Conservation (phyloP, 2,329 filamentous ascomycete genomes). For the Fusarium equiseti region DNA sequence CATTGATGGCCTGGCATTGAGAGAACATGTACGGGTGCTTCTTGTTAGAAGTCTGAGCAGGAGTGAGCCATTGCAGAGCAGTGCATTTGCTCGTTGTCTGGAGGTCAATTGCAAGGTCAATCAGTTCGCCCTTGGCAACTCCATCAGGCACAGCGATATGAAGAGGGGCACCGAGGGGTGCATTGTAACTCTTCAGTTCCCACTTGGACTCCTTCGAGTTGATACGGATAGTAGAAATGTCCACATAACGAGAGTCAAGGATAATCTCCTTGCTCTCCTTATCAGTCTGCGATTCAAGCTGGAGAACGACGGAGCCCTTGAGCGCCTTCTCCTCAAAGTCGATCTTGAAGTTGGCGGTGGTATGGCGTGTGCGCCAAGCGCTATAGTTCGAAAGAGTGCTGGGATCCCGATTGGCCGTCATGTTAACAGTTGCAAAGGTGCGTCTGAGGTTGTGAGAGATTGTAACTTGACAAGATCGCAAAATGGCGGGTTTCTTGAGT, state of each 20-base stretch:
- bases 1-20: slow-evolving; percentile 97
- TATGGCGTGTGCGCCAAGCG: slow-evolving; percentile 86
- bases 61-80: slow-evolving; percentile 94
- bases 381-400: slow-evolving; percentile 94
- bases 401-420: slow-evolving; percentile 73
- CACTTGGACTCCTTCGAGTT: slow-evolving; percentile 73
- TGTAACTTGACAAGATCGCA: slow-evolving; percentile 43
- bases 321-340: slow-evolving; percentile 85
- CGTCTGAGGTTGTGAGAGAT: slow-evolving; percentile 44
- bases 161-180: slow-evolving; percentile 81
- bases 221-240: slow-evolving; percentile 78
- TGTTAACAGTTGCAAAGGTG: slow-evolving; percentile 50
- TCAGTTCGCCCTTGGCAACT: slow-evolving; percentile 63
- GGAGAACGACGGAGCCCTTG: slow-evolving; percentile 80
- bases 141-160: slow-evolving; percentile 71
- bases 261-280: slow-evolving; percentile 80
- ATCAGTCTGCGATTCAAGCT: slow-evolving; percentile 81
- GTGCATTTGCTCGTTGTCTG: slow-evolving; percentile 90
- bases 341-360: slow-evolving; percentile 82
- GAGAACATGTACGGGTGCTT: slow-evolving; percentile 98
- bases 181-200: slow-evolving; percentile 75
- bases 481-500: slow-evolving; percentile 44
- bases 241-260: slow-evolving; percentile 87
- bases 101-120: slow-evolving; percentile 74
- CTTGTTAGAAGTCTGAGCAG: slow-evolving; percentile 93